phyloP scores from a whole-genome alignment of 352 stramenopile species.

The Globisporangium abappressorium region DNA sequence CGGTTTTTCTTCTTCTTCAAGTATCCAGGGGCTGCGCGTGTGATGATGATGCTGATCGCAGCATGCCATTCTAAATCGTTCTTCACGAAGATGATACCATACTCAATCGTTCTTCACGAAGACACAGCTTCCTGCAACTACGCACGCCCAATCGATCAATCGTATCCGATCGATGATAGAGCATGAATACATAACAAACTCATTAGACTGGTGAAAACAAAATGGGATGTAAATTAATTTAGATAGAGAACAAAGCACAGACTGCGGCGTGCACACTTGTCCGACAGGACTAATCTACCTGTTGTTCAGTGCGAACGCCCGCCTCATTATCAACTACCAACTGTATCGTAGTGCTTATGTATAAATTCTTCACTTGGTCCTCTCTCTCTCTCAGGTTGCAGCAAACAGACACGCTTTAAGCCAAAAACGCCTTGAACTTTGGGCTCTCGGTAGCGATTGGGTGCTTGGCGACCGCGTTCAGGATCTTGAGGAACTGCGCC shows the following conservation, averaged over 20 bases:
- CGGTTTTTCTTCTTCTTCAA: too few relatives aligned
- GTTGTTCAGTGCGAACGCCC: background rate
- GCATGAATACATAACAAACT: background rate
- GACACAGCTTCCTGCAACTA: too few relatives aligned
- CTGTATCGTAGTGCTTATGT: background rate
- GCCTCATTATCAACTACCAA: background rate
- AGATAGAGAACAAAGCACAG: slow-evolving; percentile 7
- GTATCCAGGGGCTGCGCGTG: too few relatives aligned
- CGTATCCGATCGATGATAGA: too few relatives aligned
- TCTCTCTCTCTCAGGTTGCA: background rate
- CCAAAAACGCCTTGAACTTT: slow-evolving; percentile 44
- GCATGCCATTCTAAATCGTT: too few relatives aligned
- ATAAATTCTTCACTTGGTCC: background rate
- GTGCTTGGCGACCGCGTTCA: slow-evolving; percentile 60
- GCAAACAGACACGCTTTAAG: slow-evolving; percentile 21
- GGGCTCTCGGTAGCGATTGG: slow-evolving; percentile 47
- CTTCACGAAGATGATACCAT: too few relatives aligned
- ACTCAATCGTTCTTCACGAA: too few relatives aligned
- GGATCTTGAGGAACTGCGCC: slow-evolving; percentile 53
- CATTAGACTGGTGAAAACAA: background rate
- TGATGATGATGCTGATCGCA: too few relatives aligned
- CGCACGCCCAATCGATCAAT: too few relatives aligned
- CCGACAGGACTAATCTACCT: background rate
- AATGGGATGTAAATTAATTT: slow-evolving; percentile 14
- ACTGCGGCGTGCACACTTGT: background rate